Evolutionary conservation across 2,329 filamentous ascomycete genomes (phyloP).

Genomic region (Apiospora phragmitis): DNA sequence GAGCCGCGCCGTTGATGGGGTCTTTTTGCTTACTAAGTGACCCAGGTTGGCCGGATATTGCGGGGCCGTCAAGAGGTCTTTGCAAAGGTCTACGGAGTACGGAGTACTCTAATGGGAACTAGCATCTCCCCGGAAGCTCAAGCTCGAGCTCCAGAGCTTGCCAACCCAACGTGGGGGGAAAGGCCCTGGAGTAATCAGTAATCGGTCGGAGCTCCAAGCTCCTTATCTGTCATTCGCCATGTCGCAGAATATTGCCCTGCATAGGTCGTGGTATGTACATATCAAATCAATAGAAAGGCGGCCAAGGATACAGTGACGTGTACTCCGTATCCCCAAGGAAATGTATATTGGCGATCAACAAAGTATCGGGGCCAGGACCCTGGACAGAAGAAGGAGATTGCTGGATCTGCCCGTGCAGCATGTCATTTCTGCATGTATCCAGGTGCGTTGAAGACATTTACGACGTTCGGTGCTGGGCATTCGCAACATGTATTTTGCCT

Average conservation of each 20-base stretch:
- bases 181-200: neutral
- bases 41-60: neutral
- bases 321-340: neutral
- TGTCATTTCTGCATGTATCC: conserved; percentile 5
- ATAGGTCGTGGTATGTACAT: neutral
- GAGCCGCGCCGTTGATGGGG: neutral
- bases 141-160: neutral
- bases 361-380: neutral
- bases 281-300: neutral
- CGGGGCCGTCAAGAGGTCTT: neutral
- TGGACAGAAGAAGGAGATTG: neutral
- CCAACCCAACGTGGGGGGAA: neutral
- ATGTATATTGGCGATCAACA: neutral
- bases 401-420: conserved; percentile 7
- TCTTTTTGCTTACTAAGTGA: neutral
- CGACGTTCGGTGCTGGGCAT: neutral
- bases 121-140: neutral
- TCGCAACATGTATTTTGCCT: neutral
- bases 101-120: neutral
- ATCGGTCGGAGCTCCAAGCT: neutral
- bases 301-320: neutral
- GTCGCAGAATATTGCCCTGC: conserved; percentile 1
- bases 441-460: neutral
- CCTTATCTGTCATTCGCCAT: neutral
- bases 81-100: neutral